phyloP scores from a whole-genome alignment of 139 green algal species.

The Edaphochlamys debaryana region DNA sequence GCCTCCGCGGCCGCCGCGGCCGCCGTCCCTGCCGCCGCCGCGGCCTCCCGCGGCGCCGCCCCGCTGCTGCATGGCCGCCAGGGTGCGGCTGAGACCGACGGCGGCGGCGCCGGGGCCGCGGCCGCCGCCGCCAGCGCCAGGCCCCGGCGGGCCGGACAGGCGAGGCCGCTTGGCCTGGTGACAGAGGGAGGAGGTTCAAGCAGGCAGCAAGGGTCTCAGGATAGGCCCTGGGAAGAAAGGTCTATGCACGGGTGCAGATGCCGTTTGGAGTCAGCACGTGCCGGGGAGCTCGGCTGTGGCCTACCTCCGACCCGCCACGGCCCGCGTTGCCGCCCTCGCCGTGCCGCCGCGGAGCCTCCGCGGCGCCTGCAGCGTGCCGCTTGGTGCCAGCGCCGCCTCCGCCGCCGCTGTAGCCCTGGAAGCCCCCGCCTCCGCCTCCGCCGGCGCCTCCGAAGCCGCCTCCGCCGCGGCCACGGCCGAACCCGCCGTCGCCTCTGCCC shows the following conservation, averaged over 20 bases:
- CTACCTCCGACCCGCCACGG: no score
- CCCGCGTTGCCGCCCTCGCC: not conserved
- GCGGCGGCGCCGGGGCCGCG: not conserved
- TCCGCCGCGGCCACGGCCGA: not conserved
- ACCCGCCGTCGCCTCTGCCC: not conserved
- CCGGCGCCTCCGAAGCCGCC: not conserved
- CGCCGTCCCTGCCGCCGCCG: not conserved
- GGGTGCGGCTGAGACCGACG: not conserved
- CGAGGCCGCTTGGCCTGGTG: no score
- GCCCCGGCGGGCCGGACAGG: no score
- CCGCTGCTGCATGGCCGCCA: not conserved
- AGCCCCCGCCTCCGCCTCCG: not conserved
- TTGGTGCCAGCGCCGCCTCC: not conserved
- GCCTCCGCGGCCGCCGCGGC: not conserved
- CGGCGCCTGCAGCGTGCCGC: no score
- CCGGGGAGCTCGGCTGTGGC: no score
- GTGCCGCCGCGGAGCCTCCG: no score
- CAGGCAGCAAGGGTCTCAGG: no score
- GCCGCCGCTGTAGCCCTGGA: not conserved
- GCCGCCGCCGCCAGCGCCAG: no score
- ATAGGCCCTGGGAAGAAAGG: no score
- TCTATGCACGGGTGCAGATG: not conserved
- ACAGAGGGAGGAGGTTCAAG: no score
- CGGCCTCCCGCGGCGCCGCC: not conserved
- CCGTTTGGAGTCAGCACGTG: not conserved